Base-by-base conservation (phyloP, 1,139 yeast species). In the Debaryomycetaceae sp. region DNA sequence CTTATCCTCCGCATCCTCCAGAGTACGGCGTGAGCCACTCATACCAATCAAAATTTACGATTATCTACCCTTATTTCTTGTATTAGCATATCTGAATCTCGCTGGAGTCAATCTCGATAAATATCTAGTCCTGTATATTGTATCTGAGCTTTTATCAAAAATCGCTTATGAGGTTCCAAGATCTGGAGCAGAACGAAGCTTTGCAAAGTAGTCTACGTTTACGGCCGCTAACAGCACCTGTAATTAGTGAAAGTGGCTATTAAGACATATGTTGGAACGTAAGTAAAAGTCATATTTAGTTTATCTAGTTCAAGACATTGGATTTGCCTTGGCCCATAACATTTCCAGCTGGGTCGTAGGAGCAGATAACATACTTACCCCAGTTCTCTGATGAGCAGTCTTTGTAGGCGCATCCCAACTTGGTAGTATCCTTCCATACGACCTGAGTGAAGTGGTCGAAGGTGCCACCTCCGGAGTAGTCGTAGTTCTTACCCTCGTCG, bases 401-500 rank as follows among this genome's bases (percentile, higher is more conserved):
- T 52, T 72, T 68, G 62, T 72, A 71, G 47, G 87, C 96, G 70
- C 97, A 89, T 36, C 96, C 96, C 20, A 89, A 64, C 61, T 79
- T 65, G 36, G 83, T 75, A 47, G 90, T 69, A 33, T 69, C 65
- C 64, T 82, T 83, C 96, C 97, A 89, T 42, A 89, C 84, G 51
- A 89, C 77, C 66, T 87, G 95, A 38, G 96, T 87, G 73, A 88
- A 89, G 68, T 89, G 97, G 51, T 87, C 84, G 49, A 83, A 68
- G 20, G 57, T 50, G 39, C 56, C 56, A 29, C 68, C 62, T 22
- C 63, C 41, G 13, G 56, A 52, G 66, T 69, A 85, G 68, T 82
- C 71, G 73, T 86, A 88, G 45, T 63, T 52, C 8, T 59, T 52
- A 54, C 82, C 82, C 70, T 88, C 96, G 51, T 72, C 66, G 72